Evolutionary conservation across 2,329 filamentous ascomycete genomes (phyloP), one percentile per base, ranked within the genome.

Genomic region (Trichoderma cornu-damae): DNA sequence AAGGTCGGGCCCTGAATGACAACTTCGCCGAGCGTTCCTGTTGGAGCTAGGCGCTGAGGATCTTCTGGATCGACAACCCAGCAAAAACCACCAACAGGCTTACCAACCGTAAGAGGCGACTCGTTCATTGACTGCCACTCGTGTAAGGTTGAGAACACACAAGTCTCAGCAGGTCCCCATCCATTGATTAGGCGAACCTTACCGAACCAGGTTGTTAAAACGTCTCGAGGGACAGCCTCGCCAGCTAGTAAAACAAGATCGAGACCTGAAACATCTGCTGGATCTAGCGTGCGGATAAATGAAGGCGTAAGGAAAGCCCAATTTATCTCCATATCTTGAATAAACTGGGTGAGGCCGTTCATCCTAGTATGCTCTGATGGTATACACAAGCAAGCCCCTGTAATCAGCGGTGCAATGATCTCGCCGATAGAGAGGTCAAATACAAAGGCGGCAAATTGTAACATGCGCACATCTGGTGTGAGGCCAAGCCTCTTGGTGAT

Each of bases 81-180:
- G 14, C 55, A 58, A 38, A 58, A 48, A 20, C 53, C 37, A 43
- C 57, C 55, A 6, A 62, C 40, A 12, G 59, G 57, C 16, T 46
- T 35, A 18, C 59, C 56, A 20, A 61, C 40, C 20, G 47, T 59
- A 35, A 55, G 49, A 40, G 53, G 49, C 5, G 61, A 44, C 16
- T 58, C 57, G 14, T 55, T 35, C 7, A 30, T 34, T 22, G 53
- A 50, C 7, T 59, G 30, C 57, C 57, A 58, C 32, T 58, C 40
- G 16, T 61, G 60, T 14, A 60, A 26, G 20, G 60, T 59, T 43
- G 55, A 50, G 37, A 52, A 58, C 11, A 59, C 51, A 50, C 56
- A 60, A 6, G 56, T 59, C 47, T 62, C 62, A 1, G 63, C 60
- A 1, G 63, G 63, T 0, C 63, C 63, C 35, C 62, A 64, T 1